Conservation (phyloP, 1,139 yeast genomes). For the Yamadazyma aaseri region DNA sequence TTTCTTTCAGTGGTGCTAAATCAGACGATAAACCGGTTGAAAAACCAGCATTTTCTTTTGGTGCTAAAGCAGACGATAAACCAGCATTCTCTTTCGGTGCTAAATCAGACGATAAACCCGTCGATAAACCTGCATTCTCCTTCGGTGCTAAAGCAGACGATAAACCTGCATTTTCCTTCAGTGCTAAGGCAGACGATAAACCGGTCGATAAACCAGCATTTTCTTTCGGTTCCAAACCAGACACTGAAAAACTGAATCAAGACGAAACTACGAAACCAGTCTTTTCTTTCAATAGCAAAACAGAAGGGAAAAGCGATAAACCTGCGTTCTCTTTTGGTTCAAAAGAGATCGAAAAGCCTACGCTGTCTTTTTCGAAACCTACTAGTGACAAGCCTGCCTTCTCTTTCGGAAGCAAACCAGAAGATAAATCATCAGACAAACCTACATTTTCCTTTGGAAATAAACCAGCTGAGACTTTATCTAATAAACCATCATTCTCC, state of each 20-base stretch:
- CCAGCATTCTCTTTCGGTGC: slow-evolving; percentile 19
- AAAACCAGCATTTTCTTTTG: slow-evolving; percentile 20
- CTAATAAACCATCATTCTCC: slow-evolving; percentile 27
- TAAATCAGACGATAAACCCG: slow-evolving; percentile 16
- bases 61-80: slow-evolving; percentile 7
- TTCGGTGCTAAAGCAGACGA: slow-evolving; percentile 11
- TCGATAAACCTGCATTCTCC: slow-evolving; percentile 13
- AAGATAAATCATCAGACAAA: slow-evolving; percentile 6
- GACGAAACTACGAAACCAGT: slow-evolving; percentile 14
- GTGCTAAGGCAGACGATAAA: slow-evolving; percentile 3
- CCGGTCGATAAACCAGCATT: slow-evolving; percentile 12
- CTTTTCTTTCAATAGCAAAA: slow-evolving; percentile 16
- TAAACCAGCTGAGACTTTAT: slow-evolving; percentile 6
- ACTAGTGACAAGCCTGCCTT: slow-evolving; percentile 8
- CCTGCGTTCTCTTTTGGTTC: slow-evolving; percentile 20
- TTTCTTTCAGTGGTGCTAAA: slow-evolving; percentile 16
- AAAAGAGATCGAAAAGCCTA: slow-evolving; percentile 14
- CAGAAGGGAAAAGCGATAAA: slow-evolving; percentile 4
- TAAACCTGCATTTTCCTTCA: slow-evolving; percentile 17
- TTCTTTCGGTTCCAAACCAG: slow-evolving; percentile 12
- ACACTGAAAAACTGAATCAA: slow-evolving; percentile 13
- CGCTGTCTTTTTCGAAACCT: no score
- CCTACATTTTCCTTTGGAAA: slow-evolving; percentile 14
- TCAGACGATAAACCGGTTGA: slow-evolving; percentile 14
- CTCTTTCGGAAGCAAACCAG: slow-evolving; percentile 15